These are phyloP conservation scores for Fusarium sp. DNA, from an alignment of 2,329 filamentous ascomycete species.

Conservation along the genomic window DNA sequence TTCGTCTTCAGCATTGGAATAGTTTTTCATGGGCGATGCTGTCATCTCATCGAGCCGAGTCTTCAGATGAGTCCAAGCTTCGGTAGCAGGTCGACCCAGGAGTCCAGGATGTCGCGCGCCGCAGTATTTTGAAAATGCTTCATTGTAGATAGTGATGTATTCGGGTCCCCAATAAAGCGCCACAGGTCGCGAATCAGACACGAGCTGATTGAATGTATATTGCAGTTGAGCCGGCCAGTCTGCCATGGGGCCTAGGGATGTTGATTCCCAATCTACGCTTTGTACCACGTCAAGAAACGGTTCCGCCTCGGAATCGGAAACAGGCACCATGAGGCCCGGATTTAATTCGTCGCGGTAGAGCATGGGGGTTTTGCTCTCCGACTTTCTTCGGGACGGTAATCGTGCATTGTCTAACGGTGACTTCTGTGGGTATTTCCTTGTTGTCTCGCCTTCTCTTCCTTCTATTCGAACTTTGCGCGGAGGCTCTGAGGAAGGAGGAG, in stretches of 20 bases:
- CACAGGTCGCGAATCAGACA: slow-evolving; percentile 61
- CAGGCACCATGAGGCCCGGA: slow-evolving; percentile 50
- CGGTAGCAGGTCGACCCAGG: slow-evolving; percentile 69
- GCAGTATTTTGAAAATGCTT: slow-evolving; percentile 71
- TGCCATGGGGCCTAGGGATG: slow-evolving; percentile 59
- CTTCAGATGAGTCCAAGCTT: slow-evolving; percentile 69
- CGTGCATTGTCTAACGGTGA: slow-evolving; percentile 38
- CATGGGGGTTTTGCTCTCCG: slow-evolving; percentile 44
- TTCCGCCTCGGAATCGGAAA: slow-evolving; percentile 52
- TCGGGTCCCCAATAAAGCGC: slow-evolving; percentile 74
- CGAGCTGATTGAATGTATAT: slow-evolving; percentile 57
- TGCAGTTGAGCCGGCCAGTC: slow-evolving; percentile 61
- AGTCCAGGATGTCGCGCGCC: slow-evolving; percentile 73
- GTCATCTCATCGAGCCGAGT: slow-evolving; percentile 52
- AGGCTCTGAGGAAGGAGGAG: slow-evolving; percentile 48
- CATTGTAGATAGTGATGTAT: slow-evolving; percentile 74
- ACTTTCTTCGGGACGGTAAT: slow-evolving; percentile 37
- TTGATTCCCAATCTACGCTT: slow-evolving; percentile 60
- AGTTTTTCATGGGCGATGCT: slow-evolving; percentile 46
- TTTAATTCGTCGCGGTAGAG: slow-evolving; percentile 49
- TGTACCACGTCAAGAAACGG: slow-evolving; percentile 56
- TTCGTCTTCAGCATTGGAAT: slow-evolving; percentile 56
- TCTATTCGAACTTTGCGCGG: slow-evolving; percentile 50
- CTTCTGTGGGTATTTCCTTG: slow-evolving; percentile 39
- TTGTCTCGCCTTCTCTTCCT: slow-evolving; percentile 36